These are phyloP conservation scores for Cardamine resedifolia DNA, from an alignment of 345 rosid genomes.

Conservation along the genomic window DNA sequence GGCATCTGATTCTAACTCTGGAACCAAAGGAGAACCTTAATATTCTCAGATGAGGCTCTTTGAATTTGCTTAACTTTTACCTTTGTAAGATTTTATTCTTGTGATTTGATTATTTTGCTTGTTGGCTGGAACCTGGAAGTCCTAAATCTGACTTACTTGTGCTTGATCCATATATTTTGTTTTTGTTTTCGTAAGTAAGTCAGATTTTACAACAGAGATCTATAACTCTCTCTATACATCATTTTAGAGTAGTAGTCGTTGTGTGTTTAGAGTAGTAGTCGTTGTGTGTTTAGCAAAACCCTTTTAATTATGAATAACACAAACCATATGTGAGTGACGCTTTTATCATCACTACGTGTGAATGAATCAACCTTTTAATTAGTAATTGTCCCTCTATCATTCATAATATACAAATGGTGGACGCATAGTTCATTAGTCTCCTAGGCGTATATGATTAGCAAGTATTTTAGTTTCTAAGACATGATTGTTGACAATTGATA, in stretches of 20 bases:
- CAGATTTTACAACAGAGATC: too few species aligned
- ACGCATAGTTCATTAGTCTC: slow-evolving; percentile 7
- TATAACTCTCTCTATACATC: neutral
- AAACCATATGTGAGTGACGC: slow-evolving; percentile 3
- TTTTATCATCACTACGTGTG: slow-evolving; percentile 35
- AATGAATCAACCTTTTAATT: slow-evolving; percentile 15
- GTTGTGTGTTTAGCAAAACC: neutral
- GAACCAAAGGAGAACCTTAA: neutral
- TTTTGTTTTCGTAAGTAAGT: too few species aligned
- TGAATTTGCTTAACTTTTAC: neutral
- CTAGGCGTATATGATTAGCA: slow-evolving; percentile 16
- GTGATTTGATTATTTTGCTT: neutral
- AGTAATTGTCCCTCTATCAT: neutral
- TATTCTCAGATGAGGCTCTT: neutral
- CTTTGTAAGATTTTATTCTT: neutral
- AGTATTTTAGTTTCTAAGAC: neutral
- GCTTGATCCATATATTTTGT: neutral
- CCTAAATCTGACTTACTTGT: neutral
- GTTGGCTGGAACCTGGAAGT: neutral
- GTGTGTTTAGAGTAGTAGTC: slow-evolving; percentile 7
- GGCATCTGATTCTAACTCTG: neutral
- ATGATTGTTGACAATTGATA: slow-evolving; percentile 9
- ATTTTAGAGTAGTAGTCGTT: slow-evolving; percentile 8
- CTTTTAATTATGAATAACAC: slow-evolving; percentile 13
- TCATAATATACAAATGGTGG: slow-evolving; percentile 4